Conservation (phyloP, 495 filamentous ascomycete species). For the Usnea hakonensis region DNA sequence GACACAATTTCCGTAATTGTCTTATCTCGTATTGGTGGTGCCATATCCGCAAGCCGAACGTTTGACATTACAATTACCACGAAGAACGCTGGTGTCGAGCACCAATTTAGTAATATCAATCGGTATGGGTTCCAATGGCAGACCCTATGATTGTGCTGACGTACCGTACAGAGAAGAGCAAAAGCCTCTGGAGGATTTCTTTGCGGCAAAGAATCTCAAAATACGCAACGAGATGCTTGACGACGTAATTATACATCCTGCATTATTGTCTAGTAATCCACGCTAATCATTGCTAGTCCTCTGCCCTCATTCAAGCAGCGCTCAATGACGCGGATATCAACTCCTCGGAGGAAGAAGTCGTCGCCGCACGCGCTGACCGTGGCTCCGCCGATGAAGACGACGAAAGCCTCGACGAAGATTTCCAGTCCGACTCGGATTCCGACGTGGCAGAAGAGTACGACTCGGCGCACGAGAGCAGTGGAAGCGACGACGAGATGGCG, state of each 20-base stretch:
- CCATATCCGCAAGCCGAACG: slow-evolving; percentile 85
- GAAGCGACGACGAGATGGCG: slow-evolving; percentile 56
- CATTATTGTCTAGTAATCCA: neutral
- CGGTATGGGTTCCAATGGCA: slow-evolving; percentile 44
- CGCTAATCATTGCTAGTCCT: neutral
- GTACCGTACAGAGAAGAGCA: slow-evolving; percentile 68
- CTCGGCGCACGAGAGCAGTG: slow-evolving; percentile 78
- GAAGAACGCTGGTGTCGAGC: slow-evolving; percentile 69
- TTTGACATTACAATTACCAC: slow-evolving; percentile 92
- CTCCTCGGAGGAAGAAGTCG: slow-evolving; percentile 77
- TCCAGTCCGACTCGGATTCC: slow-evolving; percentile 80
- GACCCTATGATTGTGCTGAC: slow-evolving; percentile 4
- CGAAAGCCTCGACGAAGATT: slow-evolving; percentile 92
- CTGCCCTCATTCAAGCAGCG: slow-evolving; percentile 64
- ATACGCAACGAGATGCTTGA: slow-evolving; percentile 92
- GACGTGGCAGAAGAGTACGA: slow-evolving; percentile 98
- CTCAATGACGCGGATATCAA: slow-evolving; percentile 69
- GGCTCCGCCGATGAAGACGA: slow-evolving; percentile 94
- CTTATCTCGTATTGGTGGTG: slow-evolving; percentile 91
- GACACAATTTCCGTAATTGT: slow-evolving; percentile 83
- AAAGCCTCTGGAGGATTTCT: slow-evolving; percentile 89
- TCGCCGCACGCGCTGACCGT: slow-evolving; percentile 59
- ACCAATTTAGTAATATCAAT: slow-evolving; percentile 98
- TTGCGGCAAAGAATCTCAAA: slow-evolving; percentile 85
- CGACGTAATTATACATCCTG: slow-evolving; percentile 38